Percentiles rank a stretch among this genome's conserved stretches.
These are phyloP conservation scores for Chrysoporthe deuterocubensis DNA, from an alignment of 2,329 filamentous ascomycete species.

Conservation along the genomic window DNA sequence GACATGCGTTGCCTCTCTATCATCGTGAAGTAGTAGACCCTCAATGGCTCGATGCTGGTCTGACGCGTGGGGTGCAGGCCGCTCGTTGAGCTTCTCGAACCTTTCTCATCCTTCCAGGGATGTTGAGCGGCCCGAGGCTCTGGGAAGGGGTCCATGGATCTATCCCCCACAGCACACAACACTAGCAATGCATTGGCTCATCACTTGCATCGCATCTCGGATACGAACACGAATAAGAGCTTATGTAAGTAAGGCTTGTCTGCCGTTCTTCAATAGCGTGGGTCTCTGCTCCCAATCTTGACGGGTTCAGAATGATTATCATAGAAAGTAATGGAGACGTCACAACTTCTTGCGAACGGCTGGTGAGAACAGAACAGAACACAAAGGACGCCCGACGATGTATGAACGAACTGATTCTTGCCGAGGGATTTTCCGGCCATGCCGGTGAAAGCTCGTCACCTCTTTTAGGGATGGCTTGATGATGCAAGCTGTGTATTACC, in stretches of 20 bases:
- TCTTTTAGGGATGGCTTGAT: neutral
- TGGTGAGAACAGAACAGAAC: neutral
- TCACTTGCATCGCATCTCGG: neutral
- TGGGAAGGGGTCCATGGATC: conserved; percentile 7
- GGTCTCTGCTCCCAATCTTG: neutral
- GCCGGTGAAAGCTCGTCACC: neutral
- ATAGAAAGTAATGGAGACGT: neutral
- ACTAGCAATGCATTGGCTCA: neutral
- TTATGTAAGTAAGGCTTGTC: conserved; percentile 19
- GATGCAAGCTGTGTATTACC: neutral
- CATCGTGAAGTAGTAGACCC: neutral
- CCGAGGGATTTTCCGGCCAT: neutral
- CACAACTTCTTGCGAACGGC: neutral
- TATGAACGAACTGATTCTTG: neutral
- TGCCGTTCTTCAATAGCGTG: neutral
- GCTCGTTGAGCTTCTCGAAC: conserved; percentile 18
- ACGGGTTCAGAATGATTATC: neutral
- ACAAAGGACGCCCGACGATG: neutral
- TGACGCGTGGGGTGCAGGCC: conserved; percentile 18
- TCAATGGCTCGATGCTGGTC: conserved; percentile 15
- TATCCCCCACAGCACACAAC: neutral
- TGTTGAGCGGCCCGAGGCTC: conserved; percentile 4
- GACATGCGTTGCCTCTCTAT: neutral
- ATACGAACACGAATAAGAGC: conserved; percentile 25
- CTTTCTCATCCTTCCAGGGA: neutral